phyloP scores from a whole-genome alignment of 352 stramenopile species.

The Globisporangium paddicum region DNA sequence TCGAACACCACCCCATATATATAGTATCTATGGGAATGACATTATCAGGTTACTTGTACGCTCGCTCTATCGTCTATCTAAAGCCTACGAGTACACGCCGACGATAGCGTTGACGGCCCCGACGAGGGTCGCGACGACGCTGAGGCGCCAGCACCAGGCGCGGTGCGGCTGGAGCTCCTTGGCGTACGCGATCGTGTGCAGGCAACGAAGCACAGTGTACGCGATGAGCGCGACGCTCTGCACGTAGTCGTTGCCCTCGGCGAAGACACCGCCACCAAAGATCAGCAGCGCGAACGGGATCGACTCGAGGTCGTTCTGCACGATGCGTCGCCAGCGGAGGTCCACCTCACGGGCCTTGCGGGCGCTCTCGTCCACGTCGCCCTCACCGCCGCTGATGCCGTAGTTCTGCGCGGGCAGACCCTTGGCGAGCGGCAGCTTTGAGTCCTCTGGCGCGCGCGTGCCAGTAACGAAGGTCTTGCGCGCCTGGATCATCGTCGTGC shows the following conservation, averaged over 20 bases:
- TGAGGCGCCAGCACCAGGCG: conserved; percentile 3
- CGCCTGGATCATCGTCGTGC: conserved; percentile 41
- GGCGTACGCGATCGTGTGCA: conserved; percentile 43
- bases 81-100: background rate
- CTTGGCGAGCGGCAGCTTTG: conserved; percentile 31
- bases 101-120: background rate
- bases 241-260: conserved; percentile 21
- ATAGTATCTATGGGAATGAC: no score
- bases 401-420: conserved; percentile 29
- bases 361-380: conserved; percentile 29
- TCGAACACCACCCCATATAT: no score
- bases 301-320: conserved; percentile 43
- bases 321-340: conserved; percentile 35
- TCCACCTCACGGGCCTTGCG: conserved; percentile 21
- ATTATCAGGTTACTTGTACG: no score
- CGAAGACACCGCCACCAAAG: conserved; percentile 25
- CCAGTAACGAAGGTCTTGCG: conserved; percentile 53
- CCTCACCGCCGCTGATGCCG: conserved; percentile 18
- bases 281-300: conserved; percentile 38
- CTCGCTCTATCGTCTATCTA: no score
- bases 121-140: background rate
- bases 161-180: conserved; percentile 36
- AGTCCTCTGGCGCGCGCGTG: conserved; percentile 45
- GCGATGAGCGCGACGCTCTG: conserved; percentile 17
- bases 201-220: conserved; percentile 33